A percentile compares a stretch with the other conserved stretches of the same genome.
These are phyloP conservation scores for Trypanosoma platydactyli DNA, from an alignment of 208 protist species.

Conservation along the genomic window DNA sequence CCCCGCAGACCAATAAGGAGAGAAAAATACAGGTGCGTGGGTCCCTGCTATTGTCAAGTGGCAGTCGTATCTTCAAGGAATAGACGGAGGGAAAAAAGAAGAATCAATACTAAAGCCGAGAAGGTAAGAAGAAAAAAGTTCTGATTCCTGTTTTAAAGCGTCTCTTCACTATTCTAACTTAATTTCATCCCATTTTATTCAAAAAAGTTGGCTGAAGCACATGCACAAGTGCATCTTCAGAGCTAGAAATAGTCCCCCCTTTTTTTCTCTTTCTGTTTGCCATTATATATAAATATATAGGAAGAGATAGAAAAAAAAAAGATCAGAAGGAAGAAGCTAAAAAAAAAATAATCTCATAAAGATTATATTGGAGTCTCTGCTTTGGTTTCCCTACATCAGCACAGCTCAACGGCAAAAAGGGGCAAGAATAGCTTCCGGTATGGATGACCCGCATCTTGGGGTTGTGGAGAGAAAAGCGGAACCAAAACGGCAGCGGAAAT, in stretches of 20 bases:
- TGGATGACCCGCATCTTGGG: constrained; percentile 5
- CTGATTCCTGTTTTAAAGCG: too few relatives aligned
- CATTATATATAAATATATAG: not conserved
- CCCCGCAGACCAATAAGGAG: too few relatives aligned
- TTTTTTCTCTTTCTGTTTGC: not conserved
- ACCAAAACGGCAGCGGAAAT: constrained; percentile 12
- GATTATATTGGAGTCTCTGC: too few relatives aligned
- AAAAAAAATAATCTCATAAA: not conserved
- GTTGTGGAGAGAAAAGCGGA: constrained; percentile 28
- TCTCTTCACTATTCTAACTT: too few relatives aligned
- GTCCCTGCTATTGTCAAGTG: not conserved
- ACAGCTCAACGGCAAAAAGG: not conserved
- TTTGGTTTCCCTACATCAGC: too few relatives aligned
- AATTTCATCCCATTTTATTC: too few relatives aligned
- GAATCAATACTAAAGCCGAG: not conserved
- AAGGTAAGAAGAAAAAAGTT: not conserved
- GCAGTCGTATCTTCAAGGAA: not conserved
- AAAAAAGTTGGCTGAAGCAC: too few relatives aligned
- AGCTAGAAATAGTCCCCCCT: not conserved
- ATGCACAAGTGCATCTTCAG: too few relatives aligned
- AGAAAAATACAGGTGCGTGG: too few relatives aligned
- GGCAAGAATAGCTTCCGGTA: constrained; percentile 10
- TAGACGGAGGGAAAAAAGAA: not conserved
- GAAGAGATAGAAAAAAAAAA: not conserved
- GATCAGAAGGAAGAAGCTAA: not conserved